These are phyloP conservation scores for Bombardia bombarda DNA, from an alignment of 495 filamentous ascomycete genomes.

Conservation along the genomic window DNA sequence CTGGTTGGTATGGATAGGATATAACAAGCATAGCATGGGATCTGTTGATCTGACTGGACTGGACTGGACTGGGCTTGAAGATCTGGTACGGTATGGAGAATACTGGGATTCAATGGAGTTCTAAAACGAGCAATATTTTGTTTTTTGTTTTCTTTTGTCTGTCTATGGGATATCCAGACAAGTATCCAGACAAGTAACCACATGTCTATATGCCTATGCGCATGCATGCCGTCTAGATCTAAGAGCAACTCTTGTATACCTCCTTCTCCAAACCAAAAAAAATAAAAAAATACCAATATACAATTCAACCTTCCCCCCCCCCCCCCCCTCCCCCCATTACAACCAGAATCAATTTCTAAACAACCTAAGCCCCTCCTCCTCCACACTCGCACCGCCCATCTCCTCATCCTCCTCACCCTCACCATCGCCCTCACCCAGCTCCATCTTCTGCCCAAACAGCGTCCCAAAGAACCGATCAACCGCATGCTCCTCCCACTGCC, in stretches of 20 bases:
- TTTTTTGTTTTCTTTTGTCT: background rate
- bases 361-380: conserved; percentile 65
- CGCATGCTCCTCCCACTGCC: conserved; percentile 66
- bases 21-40: background rate
- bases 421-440: conserved; percentile 60
- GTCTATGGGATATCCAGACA: background rate
- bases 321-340: no score
- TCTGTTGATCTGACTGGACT: no score
- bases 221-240: background rate
- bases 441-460: conserved; percentile 72
- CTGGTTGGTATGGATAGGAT: background rate
- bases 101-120: no score
- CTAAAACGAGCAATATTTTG: background rate
- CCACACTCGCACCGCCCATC: conserved; percentile 47
- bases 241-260: background rate
- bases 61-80: no score
- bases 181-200: background rate
- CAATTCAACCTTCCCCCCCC: background rate
- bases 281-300: background rate
- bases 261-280: background rate
- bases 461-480: conserved; percentile 84
- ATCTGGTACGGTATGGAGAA: no score
- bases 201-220: no score
- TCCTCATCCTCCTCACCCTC: conserved; percentile 44
- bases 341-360: conserved; percentile 46